phyloP scores from a whole-genome alignment of 306 rosid genomes.

The Rosa chinensis region DNA sequence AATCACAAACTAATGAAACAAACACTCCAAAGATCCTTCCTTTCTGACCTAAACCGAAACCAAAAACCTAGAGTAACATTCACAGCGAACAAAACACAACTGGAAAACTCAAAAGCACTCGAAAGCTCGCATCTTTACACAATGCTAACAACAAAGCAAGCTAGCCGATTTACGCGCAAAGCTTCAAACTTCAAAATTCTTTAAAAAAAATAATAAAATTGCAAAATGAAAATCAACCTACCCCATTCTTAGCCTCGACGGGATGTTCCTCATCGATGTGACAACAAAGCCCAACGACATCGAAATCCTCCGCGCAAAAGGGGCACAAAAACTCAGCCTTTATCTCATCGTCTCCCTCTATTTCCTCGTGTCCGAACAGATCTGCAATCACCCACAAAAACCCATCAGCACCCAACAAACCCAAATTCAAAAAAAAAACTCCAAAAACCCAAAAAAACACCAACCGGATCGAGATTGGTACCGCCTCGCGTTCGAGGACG shows the following conservation, averaged over 20 bases:
- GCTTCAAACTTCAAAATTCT: background rate
- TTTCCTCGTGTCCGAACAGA: constrained; percentile 57
- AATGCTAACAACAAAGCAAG: background rate
- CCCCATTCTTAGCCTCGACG: constrained; percentile 70
- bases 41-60: constrained; percentile 10
- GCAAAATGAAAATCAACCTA: background rate
- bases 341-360: constrained; percentile 53
- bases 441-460: background rate
- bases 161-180: background rate
- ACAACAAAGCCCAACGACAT: constrained; percentile 77
- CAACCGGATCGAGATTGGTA: constrained; percentile 64
- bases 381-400: constrained; percentile 34
- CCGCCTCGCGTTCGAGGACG: constrained; percentile 44
- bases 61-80: background rate
- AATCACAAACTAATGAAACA: background rate
- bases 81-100: background rate
- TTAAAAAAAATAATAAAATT: background rate
- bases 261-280: constrained; percentile 86
- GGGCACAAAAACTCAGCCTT: constrained; percentile 72
- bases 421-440: background rate
- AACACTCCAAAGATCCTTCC: background rate
- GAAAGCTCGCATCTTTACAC: background rate
- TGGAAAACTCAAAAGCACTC: background rate
- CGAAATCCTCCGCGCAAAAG: constrained; percentile 73
- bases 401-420: background rate